Conservation (phyloP, 352 stramenopile genomes). For the Globisporangium middletonii region DNA sequence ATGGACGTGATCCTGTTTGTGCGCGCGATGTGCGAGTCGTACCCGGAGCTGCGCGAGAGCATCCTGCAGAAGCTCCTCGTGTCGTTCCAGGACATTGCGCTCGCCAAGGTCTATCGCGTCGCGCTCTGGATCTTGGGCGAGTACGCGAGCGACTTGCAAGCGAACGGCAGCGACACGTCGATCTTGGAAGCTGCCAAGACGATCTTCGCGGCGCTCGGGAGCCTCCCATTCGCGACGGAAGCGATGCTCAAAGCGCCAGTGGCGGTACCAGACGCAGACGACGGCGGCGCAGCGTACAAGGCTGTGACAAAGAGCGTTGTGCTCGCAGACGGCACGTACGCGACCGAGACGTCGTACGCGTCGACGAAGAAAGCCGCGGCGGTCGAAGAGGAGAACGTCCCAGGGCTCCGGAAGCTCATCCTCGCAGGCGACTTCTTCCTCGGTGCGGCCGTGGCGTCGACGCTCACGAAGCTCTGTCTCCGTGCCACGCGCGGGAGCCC, state of each 20-base stretch:
- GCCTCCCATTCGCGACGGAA: constrained; percentile 61
- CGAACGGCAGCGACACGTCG: constrained; percentile 41
- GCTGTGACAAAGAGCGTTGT: constrained; percentile 97
- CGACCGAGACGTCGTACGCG: constrained; percentile 94
- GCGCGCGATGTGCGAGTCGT: constrained; percentile 96
- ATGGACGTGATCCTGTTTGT: constrained; percentile 99
- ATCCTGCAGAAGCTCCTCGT: constrained; percentile 95
- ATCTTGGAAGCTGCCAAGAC: constrained; percentile 69
- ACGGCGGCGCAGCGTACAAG: constrained; percentile 62
- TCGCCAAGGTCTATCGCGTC: constrained; percentile 95
- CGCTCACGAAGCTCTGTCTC: constrained; percentile 96
- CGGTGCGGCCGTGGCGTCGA: constrained; percentile 87
- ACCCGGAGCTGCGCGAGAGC: constrained; percentile 88
- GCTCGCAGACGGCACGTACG: constrained; percentile 98
- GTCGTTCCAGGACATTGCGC: constrained; percentile 91
- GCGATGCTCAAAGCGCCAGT: constrained; percentile 44
- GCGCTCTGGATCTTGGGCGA: constrained; percentile 97
- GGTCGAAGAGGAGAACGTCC: constrained; percentile 60
- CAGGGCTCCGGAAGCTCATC: constrained; percentile 85
- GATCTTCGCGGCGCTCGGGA: constrained; percentile 88
- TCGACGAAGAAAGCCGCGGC: constrained; percentile 31
- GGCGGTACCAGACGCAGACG: constrained; percentile 11
- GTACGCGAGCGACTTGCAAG: constrained; percentile 66
- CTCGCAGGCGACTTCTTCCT: constrained; percentile 96
- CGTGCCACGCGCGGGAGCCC: constrained; percentile 63